phyloP scores from a whole-genome alignment of 179 eudicot genomes.

The Beta macrorhiza region DNA sequence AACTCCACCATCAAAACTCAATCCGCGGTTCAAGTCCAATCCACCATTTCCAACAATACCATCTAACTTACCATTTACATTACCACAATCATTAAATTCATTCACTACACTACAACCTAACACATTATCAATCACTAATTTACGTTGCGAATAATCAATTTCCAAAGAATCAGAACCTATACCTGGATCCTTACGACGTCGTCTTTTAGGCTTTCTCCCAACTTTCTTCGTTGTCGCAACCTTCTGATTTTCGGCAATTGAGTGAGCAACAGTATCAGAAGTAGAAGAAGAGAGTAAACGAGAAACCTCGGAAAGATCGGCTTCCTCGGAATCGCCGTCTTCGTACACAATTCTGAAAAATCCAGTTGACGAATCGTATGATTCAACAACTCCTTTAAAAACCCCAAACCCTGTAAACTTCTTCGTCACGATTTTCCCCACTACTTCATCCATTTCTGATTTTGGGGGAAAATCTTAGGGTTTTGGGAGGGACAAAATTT shows the following conservation, averaged over 20 bases:
- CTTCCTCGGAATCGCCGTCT: slow-evolving; percentile 65
- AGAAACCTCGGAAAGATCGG: slow-evolving; percentile 37
- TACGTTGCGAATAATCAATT: slow-evolving; percentile 19
- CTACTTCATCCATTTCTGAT: slow-evolving; percentile 48
- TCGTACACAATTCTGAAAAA: slow-evolving; percentile 52
- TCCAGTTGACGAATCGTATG: slow-evolving; percentile 57
- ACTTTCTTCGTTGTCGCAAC: slow-evolving; percentile 6
- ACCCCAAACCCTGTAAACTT: slow-evolving; percentile 52
- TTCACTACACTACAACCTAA: slow-evolving; percentile 26
- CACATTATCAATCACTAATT: slow-evolving; percentile 17
- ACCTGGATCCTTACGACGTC: slow-evolving; percentile 54
- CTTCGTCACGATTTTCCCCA: slow-evolving; percentile 64
- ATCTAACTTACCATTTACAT: slow-evolving; percentile 24
- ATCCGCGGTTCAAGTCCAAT: slow-evolving; percentile 48
- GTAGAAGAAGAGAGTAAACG: slow-evolving; percentile 22
- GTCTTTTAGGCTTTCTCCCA: slow-evolving; percentile 46
- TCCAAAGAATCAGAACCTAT: slow-evolving; percentile 30
- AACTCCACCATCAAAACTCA: slow-evolving; percentile 36
- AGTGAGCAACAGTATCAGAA: slow-evolving; percentile 12
- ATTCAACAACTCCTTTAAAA: slow-evolving; percentile 47
- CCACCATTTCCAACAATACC: slow-evolving; percentile 25
- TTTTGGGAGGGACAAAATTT: slow-evolving; percentile 15
- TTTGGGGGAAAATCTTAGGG: slow-evolving; percentile 28
- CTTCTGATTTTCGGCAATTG: slow-evolving; percentile 14
- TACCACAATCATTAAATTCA: slow-evolving; percentile 16